Evolutionary conservation across 306 rosid species (phyloP), one percentile per base, ranked within the genome.

Genomic region (Vicia villosa): DNA sequence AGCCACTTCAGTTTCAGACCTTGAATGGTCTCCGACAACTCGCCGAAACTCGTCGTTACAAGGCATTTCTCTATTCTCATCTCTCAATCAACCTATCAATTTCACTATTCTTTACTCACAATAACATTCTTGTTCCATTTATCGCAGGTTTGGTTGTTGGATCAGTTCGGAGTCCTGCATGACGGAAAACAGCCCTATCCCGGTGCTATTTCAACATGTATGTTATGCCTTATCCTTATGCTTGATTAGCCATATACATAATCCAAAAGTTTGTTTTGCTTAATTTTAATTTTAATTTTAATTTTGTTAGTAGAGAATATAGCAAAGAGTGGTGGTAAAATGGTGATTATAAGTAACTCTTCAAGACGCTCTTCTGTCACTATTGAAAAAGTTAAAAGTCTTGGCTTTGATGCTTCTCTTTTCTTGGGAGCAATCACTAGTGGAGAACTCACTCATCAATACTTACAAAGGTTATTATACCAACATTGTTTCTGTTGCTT

Each of bases 151-250:
- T 94, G 98, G 97, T 80, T 90, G 22, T 80, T 94, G 64, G 98
- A 94, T 79, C 98, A 94, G 74, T 94, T 90, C 67, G 98, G 98
- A 70, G 98, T 94, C 26, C 95, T 94, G 47, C 97, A 94, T 10
- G 98, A 94, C 52, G 98, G 98, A 47, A 94, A 90, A 76, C 88
- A 85, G 46, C 96, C 97, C 81, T 94, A 94, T 79, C 96, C 97
- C 0, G 90, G 83, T 36, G 94, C 96, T 28, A 79, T 90, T 73
- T 74, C 89, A 63, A 81, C 98, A 67, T 78, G 98, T 93, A 83
- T 46, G 49, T 74, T 49, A 49, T 16, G 55, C 10, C 30, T 51
- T 51, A 4, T 51, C 58, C n/a, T 51, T 51, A 19, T 51, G 9
- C 0, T 45, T 45, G 1, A 6, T 28, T 24, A 50, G 9, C 13